Evolutionary conservation across 2,329 filamentous ascomycete genomes (phyloP).

Genomic region (Teratosphaeria gauchensis): DNA sequence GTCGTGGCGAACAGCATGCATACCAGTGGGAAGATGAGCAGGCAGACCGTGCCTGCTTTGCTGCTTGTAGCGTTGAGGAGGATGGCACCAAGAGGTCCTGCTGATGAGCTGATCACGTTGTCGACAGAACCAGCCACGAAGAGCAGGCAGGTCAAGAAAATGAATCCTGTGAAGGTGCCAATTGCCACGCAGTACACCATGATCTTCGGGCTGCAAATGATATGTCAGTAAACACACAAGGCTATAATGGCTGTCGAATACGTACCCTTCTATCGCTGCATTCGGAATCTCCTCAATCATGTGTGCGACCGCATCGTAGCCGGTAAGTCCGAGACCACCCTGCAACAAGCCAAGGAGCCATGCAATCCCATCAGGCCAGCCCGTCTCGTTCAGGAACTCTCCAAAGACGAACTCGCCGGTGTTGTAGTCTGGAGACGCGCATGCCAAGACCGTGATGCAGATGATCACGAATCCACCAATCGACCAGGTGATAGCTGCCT

Average conservation of each 20-base stretch:
- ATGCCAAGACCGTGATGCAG: conserved; percentile 58
- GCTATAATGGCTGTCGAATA: neutral
- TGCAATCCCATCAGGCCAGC: conserved; percentile 30
- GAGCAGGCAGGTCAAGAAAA: conserved; percentile 27
- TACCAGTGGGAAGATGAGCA: conserved; percentile 27
- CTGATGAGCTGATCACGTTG: conserved; percentile 21
- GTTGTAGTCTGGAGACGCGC: conserved; percentile 55
- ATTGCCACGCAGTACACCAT: conserved; percentile 29
- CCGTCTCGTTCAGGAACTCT: conserved; percentile 51
- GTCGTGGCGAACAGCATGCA: conserved; percentile 27
- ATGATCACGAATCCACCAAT: conserved; percentile 60
- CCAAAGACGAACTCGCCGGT: conserved; percentile 56
- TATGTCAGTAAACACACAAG: neutral
- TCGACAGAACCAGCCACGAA: conserved; percentile 26
- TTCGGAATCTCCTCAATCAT: conserved; percentile 33
- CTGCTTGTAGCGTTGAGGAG: conserved; percentile 27
- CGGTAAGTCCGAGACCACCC: conserved; percentile 29
- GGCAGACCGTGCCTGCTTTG: conserved; percentile 25
- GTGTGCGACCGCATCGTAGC: conserved; percentile 45
- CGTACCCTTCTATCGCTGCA: conserved; percentile 18
- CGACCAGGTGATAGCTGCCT: conserved; percentile 62
- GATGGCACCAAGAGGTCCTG: conserved; percentile 26
- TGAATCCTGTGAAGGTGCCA: conserved; percentile 27
- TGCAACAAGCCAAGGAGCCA: conserved; percentile 36
- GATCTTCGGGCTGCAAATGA: conserved; percentile 20